Percentiles rank a stretch among this genome's conserved stretches.
These are phyloP conservation scores for Neoconidiobolus thromboides DNA, from an alignment of 371 early-diverging fungal genomes.

Conservation along the genomic window DNA sequence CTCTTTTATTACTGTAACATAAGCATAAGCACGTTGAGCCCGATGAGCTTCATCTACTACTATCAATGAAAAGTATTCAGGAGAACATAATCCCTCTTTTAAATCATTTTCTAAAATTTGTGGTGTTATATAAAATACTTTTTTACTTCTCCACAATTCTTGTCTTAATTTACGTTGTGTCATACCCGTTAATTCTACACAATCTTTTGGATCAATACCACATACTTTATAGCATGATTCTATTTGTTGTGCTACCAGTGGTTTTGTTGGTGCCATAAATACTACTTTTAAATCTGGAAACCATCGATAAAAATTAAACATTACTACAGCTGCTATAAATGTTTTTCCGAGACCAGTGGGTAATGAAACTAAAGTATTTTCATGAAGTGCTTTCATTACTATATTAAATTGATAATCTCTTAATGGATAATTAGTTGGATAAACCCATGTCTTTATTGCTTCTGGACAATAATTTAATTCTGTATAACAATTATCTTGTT, in stretches of 20 bases:
- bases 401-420: conserved; percentile 83
- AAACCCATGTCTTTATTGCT: conserved; percentile 50
- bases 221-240: conserved; percentile 58
- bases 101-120: conserved; percentile 80
- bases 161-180: conserved; percentile 27
- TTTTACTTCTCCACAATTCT: conserved; percentile 26
- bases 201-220: conserved; percentile 43
- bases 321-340: conserved; percentile 88
- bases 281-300: conserved; percentile 73
- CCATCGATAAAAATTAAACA: conserved; percentile 88
- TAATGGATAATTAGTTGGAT: conserved; percentile 53
- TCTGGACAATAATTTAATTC: conserved; percentile 7
- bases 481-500: neutral
- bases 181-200: conserved; percentile 59
- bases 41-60: conserved; percentile 91
- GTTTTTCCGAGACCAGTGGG: conserved; percentile 91
- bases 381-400: conserved; percentile 48
- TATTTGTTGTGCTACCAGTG: conserved; percentile 82
- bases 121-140: conserved; percentile 80
- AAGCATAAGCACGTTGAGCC: conserved; percentile 71
- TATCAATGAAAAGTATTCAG: conserved; percentile 34
- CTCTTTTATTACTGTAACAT: conserved; percentile 40
- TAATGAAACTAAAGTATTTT: conserved; percentile 76
- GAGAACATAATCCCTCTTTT: conserved; percentile 25
- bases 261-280: conserved; percentile 86